phyloP scores from a whole-genome alignment of 2,329 filamentous ascomycete genomes.

The Botrytis sinoallii region DNA sequence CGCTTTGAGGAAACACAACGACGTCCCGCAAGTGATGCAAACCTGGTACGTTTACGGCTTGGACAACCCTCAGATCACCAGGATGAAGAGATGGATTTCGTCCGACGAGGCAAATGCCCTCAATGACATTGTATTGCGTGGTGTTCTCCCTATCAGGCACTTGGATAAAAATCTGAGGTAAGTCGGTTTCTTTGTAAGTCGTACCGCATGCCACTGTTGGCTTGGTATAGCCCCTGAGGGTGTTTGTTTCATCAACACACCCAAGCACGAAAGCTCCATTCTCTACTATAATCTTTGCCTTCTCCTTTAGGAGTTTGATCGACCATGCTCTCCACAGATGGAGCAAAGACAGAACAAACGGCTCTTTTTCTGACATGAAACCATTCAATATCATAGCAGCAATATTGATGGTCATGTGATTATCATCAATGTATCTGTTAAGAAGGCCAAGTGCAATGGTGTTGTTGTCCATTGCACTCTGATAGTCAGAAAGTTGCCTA shows the following conservation, averaged over 20 bases:
- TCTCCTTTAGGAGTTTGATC: slow-evolving; percentile 87
- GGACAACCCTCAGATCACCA: slow-evolving; percentile 84
- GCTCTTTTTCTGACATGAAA: slow-evolving; percentile 72
- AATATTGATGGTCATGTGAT: slow-evolving; percentile 72
- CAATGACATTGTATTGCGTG: slow-evolving; percentile 59
- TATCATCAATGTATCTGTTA: slow-evolving; percentile 76
- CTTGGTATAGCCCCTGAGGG: slow-evolving; percentile 68
- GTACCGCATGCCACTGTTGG: slow-evolving; percentile 40
- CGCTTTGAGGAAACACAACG: slow-evolving; percentile 79
- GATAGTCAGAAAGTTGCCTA: slow-evolving; percentile 64
- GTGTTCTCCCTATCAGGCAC: slow-evolving; percentile 58
- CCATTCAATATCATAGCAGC: slow-evolving; percentile 75
- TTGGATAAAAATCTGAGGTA: slow-evolving; percentile 90
- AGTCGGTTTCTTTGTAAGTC: slow-evolving; percentile 42
- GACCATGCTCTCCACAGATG: slow-evolving; percentile 86
- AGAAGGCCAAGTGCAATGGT: slow-evolving; percentile 64
- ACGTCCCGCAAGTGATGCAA: slow-evolving; percentile 78
- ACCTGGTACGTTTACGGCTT: slow-evolving; percentile 71
- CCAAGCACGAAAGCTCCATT: slow-evolving; percentile 85
- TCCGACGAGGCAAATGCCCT: slow-evolving; percentile 77
- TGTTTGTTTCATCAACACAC: slow-evolving; percentile 80
- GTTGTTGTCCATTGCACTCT: slow-evolving; percentile 66
- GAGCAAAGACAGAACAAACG: slow-evolving; percentile 77
- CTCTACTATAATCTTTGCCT: slow-evolving; percentile 78
- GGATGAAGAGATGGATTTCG: slow-evolving; percentile 93